Conservation (phyloP, 768 basidiomycete genomes). For the Austroboletus festivus region DNA sequence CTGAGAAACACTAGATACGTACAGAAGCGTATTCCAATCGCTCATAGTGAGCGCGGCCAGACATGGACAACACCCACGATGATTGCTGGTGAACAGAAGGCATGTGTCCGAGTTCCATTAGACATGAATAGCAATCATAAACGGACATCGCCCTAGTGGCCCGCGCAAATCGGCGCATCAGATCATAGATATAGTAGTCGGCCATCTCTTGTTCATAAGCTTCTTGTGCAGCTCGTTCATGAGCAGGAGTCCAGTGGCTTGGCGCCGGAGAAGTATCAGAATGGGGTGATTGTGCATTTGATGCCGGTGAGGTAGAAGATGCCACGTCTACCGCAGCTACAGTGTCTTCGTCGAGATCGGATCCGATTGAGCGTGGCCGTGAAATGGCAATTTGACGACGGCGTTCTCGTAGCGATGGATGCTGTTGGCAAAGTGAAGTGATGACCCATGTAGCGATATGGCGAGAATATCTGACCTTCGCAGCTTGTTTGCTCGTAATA, state of each 20-base stretch:
- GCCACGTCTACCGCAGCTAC: constrained; percentile 45
- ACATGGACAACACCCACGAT: constrained; percentile 75
- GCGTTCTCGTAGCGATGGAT: constrained; percentile 48
- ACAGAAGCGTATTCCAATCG: constrained; percentile 85
- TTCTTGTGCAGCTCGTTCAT: constrained; percentile 70
- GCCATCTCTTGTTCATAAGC: constrained; percentile 70
- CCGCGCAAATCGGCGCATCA: constrained; percentile 77
- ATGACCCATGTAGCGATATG: neutral
- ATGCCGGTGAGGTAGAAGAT: constrained; percentile 59
- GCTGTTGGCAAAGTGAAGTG: constrained; percentile 17
- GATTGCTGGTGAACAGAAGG: constrained; percentile 72
- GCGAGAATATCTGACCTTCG: constrained; percentile 50
- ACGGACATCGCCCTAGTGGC: constrained; percentile 71
- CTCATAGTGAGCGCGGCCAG: constrained; percentile 89
- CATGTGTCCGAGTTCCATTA: constrained; percentile 74
- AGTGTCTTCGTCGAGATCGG: constrained; percentile 69
- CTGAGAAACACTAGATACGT: constrained; percentile 42
- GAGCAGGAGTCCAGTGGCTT: constrained; percentile 58
- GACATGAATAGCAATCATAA: constrained; percentile 73
- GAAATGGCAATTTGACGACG: constrained; percentile 53
- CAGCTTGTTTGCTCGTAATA: constrained; percentile 45
- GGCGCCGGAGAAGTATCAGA: constrained; percentile 66
- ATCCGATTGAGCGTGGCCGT: constrained; percentile 62
- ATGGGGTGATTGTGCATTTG: constrained; percentile 55
- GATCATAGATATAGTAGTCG: constrained; percentile 78